Evolutionary conservation across 768 basidiomycete genomes (phyloP).

Genomic region (Strobilomyces dryophilus): DNA sequence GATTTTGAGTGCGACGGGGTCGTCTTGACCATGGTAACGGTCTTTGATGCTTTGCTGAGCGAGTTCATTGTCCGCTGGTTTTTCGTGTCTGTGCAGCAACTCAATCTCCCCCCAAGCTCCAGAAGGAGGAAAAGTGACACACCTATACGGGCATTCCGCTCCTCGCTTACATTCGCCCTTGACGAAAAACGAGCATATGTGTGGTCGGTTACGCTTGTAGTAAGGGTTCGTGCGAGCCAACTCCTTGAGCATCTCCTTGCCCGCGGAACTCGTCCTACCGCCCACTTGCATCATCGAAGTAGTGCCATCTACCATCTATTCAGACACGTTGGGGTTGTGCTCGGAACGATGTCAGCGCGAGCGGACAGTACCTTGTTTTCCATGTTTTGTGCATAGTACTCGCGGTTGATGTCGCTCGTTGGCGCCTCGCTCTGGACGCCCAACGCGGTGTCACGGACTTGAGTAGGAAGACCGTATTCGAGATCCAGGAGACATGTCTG

Average conservation of each 20-base stretch:
- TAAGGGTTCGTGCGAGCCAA: constrained; percentile 94
- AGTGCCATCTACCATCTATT: constrained; percentile 60
- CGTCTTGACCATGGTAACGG: constrained; percentile 87
- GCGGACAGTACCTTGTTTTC: constrained; percentile 58
- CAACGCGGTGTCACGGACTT: constrained; percentile 94
- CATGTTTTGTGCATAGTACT: constrained; percentile 93
- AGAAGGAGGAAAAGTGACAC: constrained; percentile 12
- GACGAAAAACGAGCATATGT: constrained; percentile 90
- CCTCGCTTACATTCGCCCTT: constrained; percentile 96
- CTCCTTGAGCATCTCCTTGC: constrained; percentile 95
- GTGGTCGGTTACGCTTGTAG: constrained; percentile 94
- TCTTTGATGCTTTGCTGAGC: constrained; percentile 93
- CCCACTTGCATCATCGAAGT: constrained; percentile 56
- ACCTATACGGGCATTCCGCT: constrained; percentile 86
- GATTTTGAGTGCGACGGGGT: constrained; percentile 93
- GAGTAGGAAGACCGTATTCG: constrained; percentile 93
- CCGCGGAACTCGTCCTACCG: constrained; percentile 67
- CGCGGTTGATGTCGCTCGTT: constrained; percentile 94
- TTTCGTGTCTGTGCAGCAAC: constrained; percentile 65
- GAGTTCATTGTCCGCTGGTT: constrained; percentile 75
- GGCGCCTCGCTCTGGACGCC: constrained; percentile 84
- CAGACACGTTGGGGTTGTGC: constrained; percentile 1
- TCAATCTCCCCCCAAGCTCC: neutral
- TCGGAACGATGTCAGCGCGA: neutral
- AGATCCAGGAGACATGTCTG: constrained; percentile 97